A percentile compares a stretch with the other conserved stretches of the same genome.
Evolutionary conservation across 2,329 filamentous ascomycete genomes (phyloP).

Genomic region (Trichoderma harzianum): DNA sequence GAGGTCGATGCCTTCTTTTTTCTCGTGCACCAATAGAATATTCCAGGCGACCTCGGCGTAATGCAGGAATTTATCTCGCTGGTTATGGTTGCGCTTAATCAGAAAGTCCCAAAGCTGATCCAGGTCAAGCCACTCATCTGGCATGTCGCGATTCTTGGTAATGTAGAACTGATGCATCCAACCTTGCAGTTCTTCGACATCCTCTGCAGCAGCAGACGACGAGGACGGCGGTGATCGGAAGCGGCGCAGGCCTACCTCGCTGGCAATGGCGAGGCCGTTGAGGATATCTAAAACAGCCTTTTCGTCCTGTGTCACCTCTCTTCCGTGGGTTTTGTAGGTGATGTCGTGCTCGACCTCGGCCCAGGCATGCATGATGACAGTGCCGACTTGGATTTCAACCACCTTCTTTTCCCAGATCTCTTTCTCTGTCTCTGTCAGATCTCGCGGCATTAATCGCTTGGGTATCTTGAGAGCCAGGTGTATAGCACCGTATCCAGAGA

Average conservation of each 20-base stretch:
- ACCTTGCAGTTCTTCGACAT: background rate
- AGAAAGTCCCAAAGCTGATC: background rate
- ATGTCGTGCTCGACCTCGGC: background rate
- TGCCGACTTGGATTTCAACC: background rate
- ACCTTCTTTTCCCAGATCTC: background rate
- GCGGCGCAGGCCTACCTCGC: background rate
- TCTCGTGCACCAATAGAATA: background rate
- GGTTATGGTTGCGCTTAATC: background rate
- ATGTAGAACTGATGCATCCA: background rate
- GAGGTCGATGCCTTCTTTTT: background rate
- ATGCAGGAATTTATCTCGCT: background rate
- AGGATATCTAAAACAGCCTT: background rate
- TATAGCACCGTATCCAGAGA: background rate
- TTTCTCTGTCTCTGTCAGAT: background rate
- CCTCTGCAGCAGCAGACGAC: no score
- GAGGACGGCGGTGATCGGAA: background rate
- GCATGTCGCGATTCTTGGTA: background rate
- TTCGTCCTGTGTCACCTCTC: background rate
- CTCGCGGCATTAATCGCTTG: background rate
- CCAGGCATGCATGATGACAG: background rate
- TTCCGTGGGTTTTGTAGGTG: background rate
- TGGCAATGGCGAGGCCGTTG: background rate
- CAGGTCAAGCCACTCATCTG: background rate
- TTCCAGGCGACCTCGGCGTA: background rate
- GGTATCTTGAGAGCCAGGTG: background rate